Evolutionary conservation across 2,329 filamentous ascomycete genomes (phyloP), one percentile per base, ranked within the genome.

Genomic region (Aspergillus versicolor): DNA sequence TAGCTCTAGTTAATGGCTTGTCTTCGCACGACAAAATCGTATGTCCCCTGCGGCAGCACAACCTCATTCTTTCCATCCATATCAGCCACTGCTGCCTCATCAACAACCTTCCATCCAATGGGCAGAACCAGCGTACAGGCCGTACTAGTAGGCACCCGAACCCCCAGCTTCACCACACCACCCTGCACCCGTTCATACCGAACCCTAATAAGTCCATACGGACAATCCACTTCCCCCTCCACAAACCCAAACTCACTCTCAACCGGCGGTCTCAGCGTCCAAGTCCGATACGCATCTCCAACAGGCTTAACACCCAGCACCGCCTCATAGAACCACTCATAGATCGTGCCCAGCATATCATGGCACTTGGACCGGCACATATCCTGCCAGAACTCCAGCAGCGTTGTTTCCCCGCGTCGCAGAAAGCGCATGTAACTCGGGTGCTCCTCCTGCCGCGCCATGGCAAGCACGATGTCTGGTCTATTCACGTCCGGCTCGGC

Each of bases 361-460:
- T 81, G 78, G 46, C 77, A 78, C 73, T 96, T 97, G 61, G 79
- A 79, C 73, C 95, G 90, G 17, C 90, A 89, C 66, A 87, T 89
- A 22, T 83, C 81, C 66, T 95, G 84, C 92, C 92, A 97, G 67
- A 93, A 91, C 51, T 86, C 86, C 8, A 96, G 81, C 2, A 97
- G 78, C 63, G 90, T 91, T 71, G 87, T 90, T 43, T 80, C 78
- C 0, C 78, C 77, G 2, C 73, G 68, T 1, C 77, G 67, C 2
- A 81, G 60, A 61, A 81, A 80, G 0, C 78, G 75, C 77, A 81
- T 78, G 56, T 80, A 81, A 0, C 73, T 77, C 0, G 78, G 79
- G 45, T 81, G 78, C 45, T 80, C 76, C 57, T 80, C 75, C 52
- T 79, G 77, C 2, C 78, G 69, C 1, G 74, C 73, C 78, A 80